A percentile compares a stretch with the other conserved stretches of the same genome.
phyloP scores from a whole-genome alignment of 768 basidiomycete species.

The Fistulinella prunicolor region DNA sequence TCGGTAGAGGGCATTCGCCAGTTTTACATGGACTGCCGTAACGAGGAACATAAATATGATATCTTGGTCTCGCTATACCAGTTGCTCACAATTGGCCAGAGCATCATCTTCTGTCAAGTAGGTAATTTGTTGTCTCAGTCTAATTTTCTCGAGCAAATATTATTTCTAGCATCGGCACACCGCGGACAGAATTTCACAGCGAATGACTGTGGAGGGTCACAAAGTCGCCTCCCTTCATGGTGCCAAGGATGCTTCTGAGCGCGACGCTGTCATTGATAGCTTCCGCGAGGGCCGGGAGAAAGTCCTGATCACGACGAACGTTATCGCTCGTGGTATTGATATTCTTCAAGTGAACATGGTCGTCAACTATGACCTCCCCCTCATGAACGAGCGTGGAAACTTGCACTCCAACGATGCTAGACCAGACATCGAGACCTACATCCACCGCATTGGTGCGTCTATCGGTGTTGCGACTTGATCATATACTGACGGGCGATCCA shows the following conservation, averaged over 20 bases:
- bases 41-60: conserved; percentile 93
- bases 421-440: conserved; percentile 95
- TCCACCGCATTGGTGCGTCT: conserved; percentile 89
- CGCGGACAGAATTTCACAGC: conserved; percentile 85
- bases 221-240: conserved; percentile 96
- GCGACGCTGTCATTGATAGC: conserved; percentile 88
- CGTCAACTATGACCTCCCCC: conserved; percentile 96
- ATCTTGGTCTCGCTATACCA: conserved; percentile 88
- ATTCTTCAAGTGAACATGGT: conserved; percentile 99
- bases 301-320: conserved; percentile 97
- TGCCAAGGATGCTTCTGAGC: conserved; percentile 84
- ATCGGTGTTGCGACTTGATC: not conserved
- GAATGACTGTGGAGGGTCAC: conserved; percentile 93
- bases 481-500: conserved; percentile 31
- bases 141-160: not conserved
- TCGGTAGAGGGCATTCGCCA: conserved; percentile 93
- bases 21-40: conserved; percentile 95
- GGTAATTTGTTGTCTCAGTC: conserved; percentile 20
- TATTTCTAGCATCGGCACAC: conserved; percentile 73
- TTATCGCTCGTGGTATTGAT: conserved; percentile 97
- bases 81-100: conserved; percentile 92
- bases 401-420: conserved; percentile 45
- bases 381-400: conserved; percentile 67
- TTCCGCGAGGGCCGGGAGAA: conserved; percentile 97
- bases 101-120: conserved; percentile 97